phyloP scores from a whole-genome alignment of 768 basidiomycete genomes.

The Mycena sanguinolenta region DNA sequence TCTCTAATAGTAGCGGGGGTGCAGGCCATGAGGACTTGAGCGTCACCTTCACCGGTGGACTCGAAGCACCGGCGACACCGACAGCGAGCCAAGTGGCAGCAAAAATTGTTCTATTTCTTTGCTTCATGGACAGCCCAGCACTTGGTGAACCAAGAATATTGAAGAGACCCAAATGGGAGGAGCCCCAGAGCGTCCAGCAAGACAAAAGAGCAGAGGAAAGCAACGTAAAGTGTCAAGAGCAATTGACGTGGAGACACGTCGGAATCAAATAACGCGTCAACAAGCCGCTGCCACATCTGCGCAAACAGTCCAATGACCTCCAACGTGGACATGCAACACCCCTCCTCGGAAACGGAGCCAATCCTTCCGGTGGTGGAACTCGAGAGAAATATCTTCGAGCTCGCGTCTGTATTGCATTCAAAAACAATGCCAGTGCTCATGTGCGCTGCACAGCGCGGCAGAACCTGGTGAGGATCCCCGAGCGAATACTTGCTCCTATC shows the following conservation, averaged over 20 bases:
- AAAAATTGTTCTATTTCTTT: slow-evolving; percentile 15
- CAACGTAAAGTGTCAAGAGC: not conserved
- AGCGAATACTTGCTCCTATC: not conserved
- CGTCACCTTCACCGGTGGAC: slow-evolving; percentile 70
- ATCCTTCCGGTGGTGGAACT: too few species aligned
- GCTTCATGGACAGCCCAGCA: slow-evolving; percentile 27
- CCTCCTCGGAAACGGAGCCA: too few species aligned
- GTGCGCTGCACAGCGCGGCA: not conserved
- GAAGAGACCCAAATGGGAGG: too few species aligned
- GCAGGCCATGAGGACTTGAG: slow-evolving; percentile 77
- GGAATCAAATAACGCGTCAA: slow-evolving; percentile 11
- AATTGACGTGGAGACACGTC: slow-evolving; percentile 2
- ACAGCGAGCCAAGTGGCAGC: slow-evolving; percentile 9
- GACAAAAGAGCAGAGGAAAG: not conserved
- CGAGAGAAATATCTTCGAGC: not conserved
- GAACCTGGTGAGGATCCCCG: not conserved
- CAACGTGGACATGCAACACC: too few species aligned
- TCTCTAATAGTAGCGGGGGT: slow-evolving; percentile 72
- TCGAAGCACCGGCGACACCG: slow-evolving; percentile 29
- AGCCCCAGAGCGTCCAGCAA: not conserved
- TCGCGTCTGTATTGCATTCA: not conserved
- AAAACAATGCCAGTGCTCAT: not conserved
- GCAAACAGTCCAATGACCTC: not conserved
- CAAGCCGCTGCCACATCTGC: not conserved
- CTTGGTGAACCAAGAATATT: not conserved